These are phyloP conservation scores for Termitomyces sp. DNA, from an alignment of 768 basidiomycete genomes.

Conservation along the genomic window DNA sequence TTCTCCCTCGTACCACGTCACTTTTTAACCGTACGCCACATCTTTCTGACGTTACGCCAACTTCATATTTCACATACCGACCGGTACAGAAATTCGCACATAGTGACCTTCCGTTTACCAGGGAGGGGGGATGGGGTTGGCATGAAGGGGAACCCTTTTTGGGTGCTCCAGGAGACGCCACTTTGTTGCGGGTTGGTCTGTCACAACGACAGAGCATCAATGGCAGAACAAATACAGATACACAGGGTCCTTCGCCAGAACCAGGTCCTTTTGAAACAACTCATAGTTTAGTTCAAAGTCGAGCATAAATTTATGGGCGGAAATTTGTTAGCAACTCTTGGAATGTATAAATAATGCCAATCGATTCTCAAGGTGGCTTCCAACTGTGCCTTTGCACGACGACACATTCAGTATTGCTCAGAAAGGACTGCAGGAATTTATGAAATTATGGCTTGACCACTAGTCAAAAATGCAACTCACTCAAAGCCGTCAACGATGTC, in stretches of 20 bases:
- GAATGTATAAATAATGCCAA: not conserved
- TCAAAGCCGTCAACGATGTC: conserved; percentile 85
- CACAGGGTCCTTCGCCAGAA: not conserved
- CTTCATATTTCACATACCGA: conserved; percentile 30
- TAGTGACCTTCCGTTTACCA: conserved; percentile 32
- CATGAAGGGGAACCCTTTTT: conserved; percentile 27
- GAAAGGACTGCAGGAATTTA: conserved; percentile 17
- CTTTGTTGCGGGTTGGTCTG: conserved; percentile 14
- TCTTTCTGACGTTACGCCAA: conserved; percentile 14
- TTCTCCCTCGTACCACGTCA: conserved; percentile 45
- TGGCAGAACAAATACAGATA: not conserved
- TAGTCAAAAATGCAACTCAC: conserved; percentile 44
- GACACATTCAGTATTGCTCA: conserved; percentile 21
- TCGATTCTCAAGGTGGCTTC: not conserved
- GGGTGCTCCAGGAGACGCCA: conserved; percentile 41
- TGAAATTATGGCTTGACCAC: not conserved
- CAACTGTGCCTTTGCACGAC: not conserved
- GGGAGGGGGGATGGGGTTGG: conserved; percentile 41
- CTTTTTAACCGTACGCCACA: conserved; percentile 32
- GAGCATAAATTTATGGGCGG: not conserved
- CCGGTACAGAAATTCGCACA: conserved; percentile 19
- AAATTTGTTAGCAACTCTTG: not conserved
- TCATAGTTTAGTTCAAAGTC: not conserved
- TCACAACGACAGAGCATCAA: not conserved
- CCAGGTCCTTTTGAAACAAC: not conserved